Percentiles rank a stretch among this genome's conserved stretches.
Conservation (phyloP, 2,329 filamentous ascomycete genomes). For the Fusarium annulatum region DNA sequence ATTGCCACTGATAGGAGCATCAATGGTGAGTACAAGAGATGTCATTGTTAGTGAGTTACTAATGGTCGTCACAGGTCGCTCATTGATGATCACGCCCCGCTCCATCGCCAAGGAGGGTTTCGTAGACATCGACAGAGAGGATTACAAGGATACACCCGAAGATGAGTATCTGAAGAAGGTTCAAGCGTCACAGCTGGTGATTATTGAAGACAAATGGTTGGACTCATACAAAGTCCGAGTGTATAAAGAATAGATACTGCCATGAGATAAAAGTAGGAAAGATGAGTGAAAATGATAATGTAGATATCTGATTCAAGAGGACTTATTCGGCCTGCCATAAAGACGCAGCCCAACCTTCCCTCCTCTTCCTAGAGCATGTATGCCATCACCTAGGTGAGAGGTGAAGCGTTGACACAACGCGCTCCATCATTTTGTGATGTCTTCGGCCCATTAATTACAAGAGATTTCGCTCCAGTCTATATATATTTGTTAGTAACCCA, state of each 20-base stretch:
- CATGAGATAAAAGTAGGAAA: not conserved
- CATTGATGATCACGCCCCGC: slow-evolving; percentile 36
- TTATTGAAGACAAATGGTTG: slow-evolving; percentile 37
- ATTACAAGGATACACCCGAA: slow-evolving; percentile 31
- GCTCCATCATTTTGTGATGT: slow-evolving; percentile 15
- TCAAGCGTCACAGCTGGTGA: slow-evolving; percentile 26
- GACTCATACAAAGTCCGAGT: slow-evolving; percentile 31
- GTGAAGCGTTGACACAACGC: slow-evolving; percentile 16
- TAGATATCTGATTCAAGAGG: too few species aligned
- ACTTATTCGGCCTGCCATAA: fast-evolving
- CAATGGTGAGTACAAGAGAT: slow-evolving; percentile 28
- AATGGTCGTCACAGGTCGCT: slow-evolving; percentile 14
- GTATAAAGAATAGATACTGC: slow-evolving; percentile 20
- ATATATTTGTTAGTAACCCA: not conserved
- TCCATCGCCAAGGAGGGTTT: slow-evolving; percentile 35
- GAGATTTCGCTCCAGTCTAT: not conserved
- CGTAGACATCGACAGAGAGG: slow-evolving; percentile 35
- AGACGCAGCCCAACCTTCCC: not conserved
- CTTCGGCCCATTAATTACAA: slow-evolving; percentile 11
- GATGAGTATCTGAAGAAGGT: slow-evolving; percentile 33
- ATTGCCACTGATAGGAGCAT: slow-evolving; percentile 48
- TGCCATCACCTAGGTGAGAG: not conserved
- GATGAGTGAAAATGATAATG: not conserved
- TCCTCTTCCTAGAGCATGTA: fast-evolving
- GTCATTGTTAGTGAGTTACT: not conserved